Evolutionary conservation across 2,329 filamentous ascomycete species (phyloP).

Genomic region (Alternaria hordeiaustralica): DNA sequence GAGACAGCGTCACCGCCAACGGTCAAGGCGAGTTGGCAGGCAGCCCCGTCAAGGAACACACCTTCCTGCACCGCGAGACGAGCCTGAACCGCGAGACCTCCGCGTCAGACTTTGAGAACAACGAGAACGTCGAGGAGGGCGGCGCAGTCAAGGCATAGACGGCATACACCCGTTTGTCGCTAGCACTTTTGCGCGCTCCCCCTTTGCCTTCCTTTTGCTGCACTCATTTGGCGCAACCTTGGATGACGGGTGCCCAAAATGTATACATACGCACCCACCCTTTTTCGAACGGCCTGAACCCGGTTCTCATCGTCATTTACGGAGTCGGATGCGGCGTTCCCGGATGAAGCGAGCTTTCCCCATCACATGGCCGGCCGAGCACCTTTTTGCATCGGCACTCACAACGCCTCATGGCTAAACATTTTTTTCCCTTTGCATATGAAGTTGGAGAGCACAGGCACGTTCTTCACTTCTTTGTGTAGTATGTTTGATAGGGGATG

Average conservation of each 20-base stretch:
- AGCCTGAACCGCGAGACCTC: conserved; percentile 79
- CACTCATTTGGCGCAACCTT: conserved; percentile 11
- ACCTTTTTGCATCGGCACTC: neutral
- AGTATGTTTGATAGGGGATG: conserved; percentile 15
- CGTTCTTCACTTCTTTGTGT: conserved; percentile 27
- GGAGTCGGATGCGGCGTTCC: conserved; percentile 25
- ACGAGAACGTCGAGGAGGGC: conserved; percentile 21
- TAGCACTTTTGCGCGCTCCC: conserved; percentile 5
- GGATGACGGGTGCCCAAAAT: conserved; percentile 22
- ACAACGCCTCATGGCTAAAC: conserved; percentile 7
- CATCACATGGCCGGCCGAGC: neutral
- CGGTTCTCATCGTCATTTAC: conserved; percentile 11
- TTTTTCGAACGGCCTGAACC: conserved; percentile 17
- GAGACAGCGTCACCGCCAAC: conserved; percentile 39
- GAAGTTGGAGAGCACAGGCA: neutral
- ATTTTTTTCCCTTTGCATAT: neutral
- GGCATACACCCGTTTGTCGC: neutral
- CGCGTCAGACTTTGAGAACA: conserved; percentile 64
- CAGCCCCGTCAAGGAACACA: conserved; percentile 89
- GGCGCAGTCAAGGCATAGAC: conserved; percentile 28
- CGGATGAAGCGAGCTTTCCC: conserved; percentile 5
- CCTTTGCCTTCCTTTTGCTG: neutral
- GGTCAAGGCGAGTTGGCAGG: conserved; percentile 59
- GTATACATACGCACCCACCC: conserved; percentile 17
- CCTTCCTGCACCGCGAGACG: conserved; percentile 82